Evolutionary conservation across 331 rosid species (phyloP), one percentile per base, ranked within the genome.

Genomic region (Dryas integrifolia): DNA sequence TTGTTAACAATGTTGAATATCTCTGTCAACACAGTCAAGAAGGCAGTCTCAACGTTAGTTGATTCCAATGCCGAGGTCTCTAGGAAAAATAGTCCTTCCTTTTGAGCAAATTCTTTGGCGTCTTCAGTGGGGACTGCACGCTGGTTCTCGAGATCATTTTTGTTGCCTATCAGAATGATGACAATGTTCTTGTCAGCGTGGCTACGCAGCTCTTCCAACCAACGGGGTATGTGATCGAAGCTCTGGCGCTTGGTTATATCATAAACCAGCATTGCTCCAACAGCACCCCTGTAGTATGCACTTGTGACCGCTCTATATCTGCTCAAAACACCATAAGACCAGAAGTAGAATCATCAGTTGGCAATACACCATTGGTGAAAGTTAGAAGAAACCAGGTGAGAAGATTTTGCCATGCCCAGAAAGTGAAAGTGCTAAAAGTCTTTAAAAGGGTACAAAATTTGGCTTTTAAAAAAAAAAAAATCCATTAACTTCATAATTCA

Each of bases 281-380:
- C 95, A 63, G 98, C 98, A 45, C 97, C 98, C 82, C 98, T 84
- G 81, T 92, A 92, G 81, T 92, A 92, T 65, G 98, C 98, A 72
- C 98, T 92, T 51, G 98, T 92, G 65, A 92, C 98, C 40, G 98
- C 98, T 72, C 98, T 83, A 81, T 92, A 92, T 73, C 98, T 92
- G 90, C 50, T 18, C 68, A 69, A 62, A 72, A 38, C 47, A 68
- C 7, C 48, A 74, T 0, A 65, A 9, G 24, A 66, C 2, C 30
- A 53, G 57, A 49, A 13, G 6, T 66, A 11, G 39, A 61, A n/a
- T 38, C 39, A 52, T 44, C 47, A 53, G 55, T 35, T 67, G 11
- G 13, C 41, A 26, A 50, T 51, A 59, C 50, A 55, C 35, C 64
- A 21, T 2, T 16, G 18, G 46, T 8, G 45, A 1, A 47, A 58